Conservation (phyloP, 2,329 filamentous ascomycete species). For the Botrytis medusae region DNA sequence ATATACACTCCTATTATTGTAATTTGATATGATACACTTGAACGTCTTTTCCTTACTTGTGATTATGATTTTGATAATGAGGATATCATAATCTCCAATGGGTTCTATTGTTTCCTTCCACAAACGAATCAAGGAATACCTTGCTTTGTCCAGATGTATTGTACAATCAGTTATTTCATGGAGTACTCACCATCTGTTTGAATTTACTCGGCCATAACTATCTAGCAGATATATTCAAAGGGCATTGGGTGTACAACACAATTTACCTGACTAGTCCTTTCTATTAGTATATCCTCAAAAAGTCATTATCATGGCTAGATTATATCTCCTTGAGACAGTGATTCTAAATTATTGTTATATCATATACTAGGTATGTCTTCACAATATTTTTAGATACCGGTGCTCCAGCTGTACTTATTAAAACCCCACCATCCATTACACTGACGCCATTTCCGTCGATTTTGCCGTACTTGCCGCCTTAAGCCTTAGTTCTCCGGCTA, state of each 20-base stretch:
- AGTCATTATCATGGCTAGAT: neutral
- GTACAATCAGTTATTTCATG: neutral
- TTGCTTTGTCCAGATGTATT: neutral
- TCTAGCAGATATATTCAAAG: neutral
- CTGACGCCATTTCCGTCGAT: slow-evolving; percentile 15
- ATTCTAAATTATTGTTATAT: neutral
- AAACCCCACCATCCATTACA: neutral
- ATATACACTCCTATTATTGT: slow-evolving; percentile 3
- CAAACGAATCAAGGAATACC: neutral
- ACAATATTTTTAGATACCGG: neutral
- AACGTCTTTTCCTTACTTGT: neutral
- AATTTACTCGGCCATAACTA: neutral
- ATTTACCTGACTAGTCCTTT: neutral
- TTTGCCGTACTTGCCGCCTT: neutral
- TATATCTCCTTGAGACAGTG: neutral
- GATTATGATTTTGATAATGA: neutral
- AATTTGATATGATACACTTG: neutral
- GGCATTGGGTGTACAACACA: neutral
- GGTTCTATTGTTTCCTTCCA: neutral
- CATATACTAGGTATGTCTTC: neutral
- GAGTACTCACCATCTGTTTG: neutral
- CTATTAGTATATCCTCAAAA: neutral
- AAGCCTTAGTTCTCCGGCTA: neutral
- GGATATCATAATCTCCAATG: neutral
- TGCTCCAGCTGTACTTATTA: neutral